Percentiles rank a stretch among this genome's conserved stretches.
Evolutionary conservation across 108 stramenopile genomes (phyloP).

Genomic region (Thalassiosira profunda): DNA sequence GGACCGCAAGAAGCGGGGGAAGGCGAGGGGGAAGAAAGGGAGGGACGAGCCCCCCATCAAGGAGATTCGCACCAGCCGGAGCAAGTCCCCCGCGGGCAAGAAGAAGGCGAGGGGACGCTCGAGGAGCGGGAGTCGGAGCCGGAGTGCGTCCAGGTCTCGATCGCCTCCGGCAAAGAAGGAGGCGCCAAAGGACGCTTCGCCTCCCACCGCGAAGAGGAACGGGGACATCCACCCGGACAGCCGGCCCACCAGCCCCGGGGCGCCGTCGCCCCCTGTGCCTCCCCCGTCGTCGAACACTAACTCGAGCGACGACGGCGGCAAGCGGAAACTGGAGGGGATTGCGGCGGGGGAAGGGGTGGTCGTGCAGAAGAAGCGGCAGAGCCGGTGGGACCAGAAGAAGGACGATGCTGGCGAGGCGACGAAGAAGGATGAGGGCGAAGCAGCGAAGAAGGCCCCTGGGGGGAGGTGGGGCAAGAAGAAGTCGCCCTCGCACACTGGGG

Average conservation of each 20-base stretch:
- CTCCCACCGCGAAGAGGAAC: too few relatives aligned
- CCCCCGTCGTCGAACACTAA: background rate
- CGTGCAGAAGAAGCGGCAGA: background rate
- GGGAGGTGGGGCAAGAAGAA: background rate
- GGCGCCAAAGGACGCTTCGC: too few relatives aligned
- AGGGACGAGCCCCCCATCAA: background rate
- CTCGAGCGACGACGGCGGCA: background rate
- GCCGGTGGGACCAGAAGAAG: background rate
- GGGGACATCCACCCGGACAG: too few relatives aligned
- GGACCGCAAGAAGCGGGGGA: background rate
- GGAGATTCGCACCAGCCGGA: background rate
- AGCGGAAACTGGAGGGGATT: background rate
- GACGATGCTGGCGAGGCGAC: background rate
- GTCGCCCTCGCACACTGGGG: slow-evolving; percentile 9
- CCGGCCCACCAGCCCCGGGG: too few relatives aligned
- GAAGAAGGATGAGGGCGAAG: background rate
- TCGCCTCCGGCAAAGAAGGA: background rate
- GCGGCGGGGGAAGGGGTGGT: background rate
- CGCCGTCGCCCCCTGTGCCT: too few relatives aligned
- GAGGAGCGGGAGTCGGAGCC: background rate
- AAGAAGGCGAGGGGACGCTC: background rate
- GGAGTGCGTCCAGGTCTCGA: background rate
- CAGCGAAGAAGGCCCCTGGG: background rate
- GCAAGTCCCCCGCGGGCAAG: background rate
- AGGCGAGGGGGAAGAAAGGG: background rate